Conservation (phyloP, 75 land plant genomes). For the Cryptomeria japonica region DNA sequence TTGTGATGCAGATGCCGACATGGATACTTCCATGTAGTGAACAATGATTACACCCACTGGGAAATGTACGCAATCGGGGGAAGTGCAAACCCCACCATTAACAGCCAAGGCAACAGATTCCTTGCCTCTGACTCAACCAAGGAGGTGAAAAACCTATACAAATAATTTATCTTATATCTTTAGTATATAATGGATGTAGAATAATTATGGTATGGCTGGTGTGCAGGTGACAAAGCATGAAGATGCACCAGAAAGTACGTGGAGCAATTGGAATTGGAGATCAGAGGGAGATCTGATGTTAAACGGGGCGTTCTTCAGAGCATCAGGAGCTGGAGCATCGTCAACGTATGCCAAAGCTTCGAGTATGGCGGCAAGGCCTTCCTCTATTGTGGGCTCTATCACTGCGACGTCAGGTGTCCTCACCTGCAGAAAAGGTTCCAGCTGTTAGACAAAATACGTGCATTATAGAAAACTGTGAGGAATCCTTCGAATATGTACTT, state of each 20-base stretch:
- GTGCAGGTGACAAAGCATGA: constrained; percentile 49
- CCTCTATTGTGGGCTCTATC: constrained; percentile 19
- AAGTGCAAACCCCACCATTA: constrained; percentile 84
- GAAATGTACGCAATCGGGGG: constrained; percentile 97
- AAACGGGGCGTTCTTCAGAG: constrained; percentile 54
- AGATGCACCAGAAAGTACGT: constrained; percentile 23
- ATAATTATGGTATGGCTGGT: not conserved
- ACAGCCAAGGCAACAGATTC: constrained; percentile 88
- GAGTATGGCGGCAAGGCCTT: constrained; percentile 23
- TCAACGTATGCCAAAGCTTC: constrained; percentile 24
- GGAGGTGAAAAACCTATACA: constrained; percentile 45
- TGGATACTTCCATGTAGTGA: constrained; percentile 90
- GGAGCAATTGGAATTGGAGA: constrained; percentile 21
- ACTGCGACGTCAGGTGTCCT: constrained; percentile 24
- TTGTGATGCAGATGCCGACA: constrained; percentile 65
- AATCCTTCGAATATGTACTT: no score
- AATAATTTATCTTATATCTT: not conserved
- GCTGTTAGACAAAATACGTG: not conserved
- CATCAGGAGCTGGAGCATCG: constrained; percentile 29
- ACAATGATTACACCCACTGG: constrained; percentile 93
- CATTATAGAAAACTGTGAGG: no score
- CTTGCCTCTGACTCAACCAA: constrained; percentile 63
- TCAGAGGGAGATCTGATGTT: constrained; percentile 48
- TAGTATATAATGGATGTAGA: not conserved
- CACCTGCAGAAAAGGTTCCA: constrained; percentile 19